Evolutionary conservation across 2,329 filamentous ascomycete genomes (phyloP), one percentile per base, ranked within the genome.

Genomic region (Alternaria novae-zelandiae): DNA sequence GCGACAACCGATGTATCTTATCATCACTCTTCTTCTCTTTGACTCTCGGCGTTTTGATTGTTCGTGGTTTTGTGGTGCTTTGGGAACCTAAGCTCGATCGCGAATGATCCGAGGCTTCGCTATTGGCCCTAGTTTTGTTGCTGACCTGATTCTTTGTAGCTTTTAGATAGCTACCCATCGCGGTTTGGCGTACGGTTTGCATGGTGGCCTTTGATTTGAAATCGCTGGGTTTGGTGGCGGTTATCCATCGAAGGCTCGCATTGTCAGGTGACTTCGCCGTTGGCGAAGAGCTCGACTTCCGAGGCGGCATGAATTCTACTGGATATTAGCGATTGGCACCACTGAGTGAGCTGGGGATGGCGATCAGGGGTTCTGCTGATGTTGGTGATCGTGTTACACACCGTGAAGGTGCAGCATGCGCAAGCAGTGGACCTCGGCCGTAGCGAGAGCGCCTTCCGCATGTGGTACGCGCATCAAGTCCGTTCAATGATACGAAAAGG

Each of bases 121-220:
- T 76, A 21, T 54, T 47, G 21, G 36, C 61, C 21, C 63, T 69
- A 2, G 28, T 25, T 21, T 61, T 63, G n/a, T 41, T 54, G 17
- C 51, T 23, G 15, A 46, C 46, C 43, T 67, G 57, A 23, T 69
- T 72, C 64, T 74, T 70, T 23, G 67, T 69, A 8, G 70, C 69
- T 54, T 73, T 64, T 13, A 81, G 54, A 28, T 71, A 76, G 47
- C 69, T 68, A 17, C 65, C 70, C 79, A 81, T 81, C 5, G 79
- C 79, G 54, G 71, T 69, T 46, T 76, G 76, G 41, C 79, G 77
- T 36, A 80, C 74, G 30, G 59, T 64, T 17, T 73, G 76, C 77
- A 81, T 79, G 28, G 67, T 65, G 46, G 68, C 64, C 54, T 68
- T 75, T 8, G 74, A 63, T 61, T 74, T 79, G 61, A 81, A 73